Base-by-base conservation (phyloP, 164 flowering plant genomes). In the Stephania japonica region DNA sequence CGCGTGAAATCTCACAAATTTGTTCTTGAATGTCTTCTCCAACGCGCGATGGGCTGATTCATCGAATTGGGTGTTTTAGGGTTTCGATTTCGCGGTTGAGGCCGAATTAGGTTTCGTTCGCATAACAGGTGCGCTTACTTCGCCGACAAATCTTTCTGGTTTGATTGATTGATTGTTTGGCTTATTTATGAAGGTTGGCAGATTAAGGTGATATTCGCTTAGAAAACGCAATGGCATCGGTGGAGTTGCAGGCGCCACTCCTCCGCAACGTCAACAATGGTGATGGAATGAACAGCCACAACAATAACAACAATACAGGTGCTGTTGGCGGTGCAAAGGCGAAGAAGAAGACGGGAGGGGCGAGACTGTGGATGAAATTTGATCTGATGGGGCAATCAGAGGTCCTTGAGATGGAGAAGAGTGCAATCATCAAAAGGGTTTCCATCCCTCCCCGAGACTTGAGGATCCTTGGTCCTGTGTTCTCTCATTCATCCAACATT, bases 381-480 rank as follows among this genome's bases (percentile, higher is more conserved):
- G 93, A 91, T 70, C 78, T 87, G 65, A 68, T 50, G 0, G 98
- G 98, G 26, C 74, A 77, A 25, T 87, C 97, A 72, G 99, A 93
- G 85, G 69, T 90, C 62, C 73, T 88, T 12, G 98, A 95, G 73
- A 89, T 91, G 69, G 99, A 93, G 41, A 93, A 91, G 81, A 87
- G 78, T 72, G 74, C 86, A 0, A 93, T 95, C 43, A 85, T 90
- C 59, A 85, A 80, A 66, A 88, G 91, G 3, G 95, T 80, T 0
- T 78, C 87, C 0, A 88, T 95, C 68, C 99, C 99, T 6, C 88
- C 98, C 25, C 80, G 99, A 78, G 98, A 95, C 83, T 82, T 95
- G 81, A 82, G 98, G 80, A 91, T 95, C 65, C 94, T 95, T n/a
- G 99, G 99, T 11, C 98, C 97, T 56, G 89, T 95, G 67, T 93